These are phyloP conservation scores for Metschnikowia amazonensis DNA, from an alignment of 805 yeast species.

Conservation along the genomic window DNA sequence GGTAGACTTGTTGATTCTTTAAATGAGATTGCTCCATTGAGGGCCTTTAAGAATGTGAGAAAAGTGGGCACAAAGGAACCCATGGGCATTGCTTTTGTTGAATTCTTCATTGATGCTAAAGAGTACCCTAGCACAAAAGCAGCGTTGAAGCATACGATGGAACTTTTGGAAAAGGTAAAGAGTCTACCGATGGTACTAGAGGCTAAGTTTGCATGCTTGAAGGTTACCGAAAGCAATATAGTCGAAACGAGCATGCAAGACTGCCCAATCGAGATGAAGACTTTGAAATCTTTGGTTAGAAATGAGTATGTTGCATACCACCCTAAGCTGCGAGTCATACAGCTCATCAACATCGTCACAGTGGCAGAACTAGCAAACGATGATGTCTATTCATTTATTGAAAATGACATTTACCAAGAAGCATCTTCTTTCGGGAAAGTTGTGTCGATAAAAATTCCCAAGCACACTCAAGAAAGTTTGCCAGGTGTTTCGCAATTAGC, in stretches of 20 bases:
- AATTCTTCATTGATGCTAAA: conserved; percentile 26
- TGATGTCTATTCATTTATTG: conserved; percentile 44
- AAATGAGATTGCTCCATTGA: conserved; percentile 37
- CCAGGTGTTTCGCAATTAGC: conserved; percentile 37
- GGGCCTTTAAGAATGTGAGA: conserved; percentile 40
- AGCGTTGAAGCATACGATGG: conserved; percentile 13
- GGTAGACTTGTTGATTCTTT: conserved; percentile 43
- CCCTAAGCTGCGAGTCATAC: conserved; percentile 51
- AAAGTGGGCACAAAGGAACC: conserved; percentile 50
- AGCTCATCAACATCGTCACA: conserved; percentile 62
- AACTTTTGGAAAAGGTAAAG: conserved; percentile 13
- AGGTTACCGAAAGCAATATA: conserved; percentile 15
- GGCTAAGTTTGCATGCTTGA: conserved; percentile 34
- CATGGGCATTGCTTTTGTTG: conserved; percentile 57
- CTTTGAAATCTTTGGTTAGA: conserved; percentile 35
- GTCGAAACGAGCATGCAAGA: conserved; percentile 34
- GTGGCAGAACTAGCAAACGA: conserved; percentile 59
- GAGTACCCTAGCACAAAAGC: conserved; percentile 13
- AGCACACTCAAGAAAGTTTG: conserved; percentile 49
- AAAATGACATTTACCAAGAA: conserved; percentile 49
- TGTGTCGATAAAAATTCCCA: conserved; percentile 55
- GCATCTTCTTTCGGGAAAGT: conserved; percentile 52
- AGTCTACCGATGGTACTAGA: conserved; percentile 17
- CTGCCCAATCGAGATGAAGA: conserved; percentile 33
- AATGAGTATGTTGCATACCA: conserved; percentile 35